Conservation (phyloP, 169 alveolate genomes). For the Plasmodium malariae region DNA sequence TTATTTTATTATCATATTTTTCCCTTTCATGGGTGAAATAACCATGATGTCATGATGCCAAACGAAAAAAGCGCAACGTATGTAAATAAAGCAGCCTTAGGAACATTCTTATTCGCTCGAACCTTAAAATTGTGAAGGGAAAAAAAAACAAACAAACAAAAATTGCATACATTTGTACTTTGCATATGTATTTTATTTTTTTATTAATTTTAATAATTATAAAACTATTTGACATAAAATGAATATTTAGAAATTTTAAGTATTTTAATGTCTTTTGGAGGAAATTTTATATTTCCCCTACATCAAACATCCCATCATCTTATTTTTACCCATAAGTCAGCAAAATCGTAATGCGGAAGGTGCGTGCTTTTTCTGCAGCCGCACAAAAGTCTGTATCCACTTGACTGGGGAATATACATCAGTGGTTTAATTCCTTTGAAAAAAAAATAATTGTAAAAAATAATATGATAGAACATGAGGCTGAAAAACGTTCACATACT, state of each 20-base stretch:
- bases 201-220: background rate
- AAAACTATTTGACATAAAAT: no score
- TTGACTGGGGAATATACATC: constrained; percentile 86
- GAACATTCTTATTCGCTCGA: constrained; percentile 83
- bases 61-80: constrained; percentile 85
- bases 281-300: background rate
- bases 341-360: constrained; percentile 86
- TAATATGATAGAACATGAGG: background rate
- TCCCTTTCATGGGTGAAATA: constrained; percentile 84
- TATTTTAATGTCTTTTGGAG: no score
- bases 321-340: constrained; percentile 87
- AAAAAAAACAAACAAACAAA: constrained; percentile 1
- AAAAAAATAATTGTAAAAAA: background rate
- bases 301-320: no score
- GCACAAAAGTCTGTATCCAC: constrained; percentile 85
- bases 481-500: background rate
- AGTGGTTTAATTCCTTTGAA: constrained; percentile 85
- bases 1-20: no score
- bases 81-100: constrained; percentile 85
- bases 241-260: no score
- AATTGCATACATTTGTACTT: background rate
- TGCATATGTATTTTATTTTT: background rate
- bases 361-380: constrained; percentile 85
- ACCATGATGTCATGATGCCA: constrained; percentile 87
- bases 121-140: constrained; percentile 32